phyloP scores from a whole-genome alignment of 2,329 filamentous ascomycete genomes.

The Phialophora expanda region DNA sequence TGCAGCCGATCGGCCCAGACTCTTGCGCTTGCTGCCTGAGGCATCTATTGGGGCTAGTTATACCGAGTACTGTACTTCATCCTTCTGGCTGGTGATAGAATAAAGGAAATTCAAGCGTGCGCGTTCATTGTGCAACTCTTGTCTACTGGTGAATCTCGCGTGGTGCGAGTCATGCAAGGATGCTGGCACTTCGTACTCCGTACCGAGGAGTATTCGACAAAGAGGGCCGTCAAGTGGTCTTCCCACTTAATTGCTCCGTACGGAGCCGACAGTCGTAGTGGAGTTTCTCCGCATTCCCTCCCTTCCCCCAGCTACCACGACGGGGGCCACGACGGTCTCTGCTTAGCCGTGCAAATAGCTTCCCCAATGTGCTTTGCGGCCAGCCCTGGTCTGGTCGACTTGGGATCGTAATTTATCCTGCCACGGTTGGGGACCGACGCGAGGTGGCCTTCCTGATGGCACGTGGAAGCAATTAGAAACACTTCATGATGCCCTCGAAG shows the following conservation, averaged over 20 bases:
- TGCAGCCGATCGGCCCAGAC: not conserved
- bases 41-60: not conserved
- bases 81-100: not conserved
- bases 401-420: not conserved
- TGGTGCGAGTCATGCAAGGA: not conserved
- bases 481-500: constrained; percentile 13
- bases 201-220: not conserved
- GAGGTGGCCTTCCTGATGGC: not conserved
- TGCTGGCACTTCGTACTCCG: not conserved
- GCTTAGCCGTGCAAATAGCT: not conserved
- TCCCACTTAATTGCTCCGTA: too few species aligned
- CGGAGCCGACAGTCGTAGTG: not conserved
- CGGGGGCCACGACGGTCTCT: not conserved
- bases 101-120: not conserved
- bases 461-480: not conserved
- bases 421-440: not conserved
- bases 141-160: not conserved
- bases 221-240: not conserved
- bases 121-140: not conserved
- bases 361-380: not conserved
- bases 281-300: not conserved
- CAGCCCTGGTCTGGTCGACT: not conserved
- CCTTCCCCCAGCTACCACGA: not conserved
- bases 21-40: not conserved
- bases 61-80: not conserved